Conservation (phyloP, 768 basidiomycete species). For the Austroboletus festivus region DNA sequence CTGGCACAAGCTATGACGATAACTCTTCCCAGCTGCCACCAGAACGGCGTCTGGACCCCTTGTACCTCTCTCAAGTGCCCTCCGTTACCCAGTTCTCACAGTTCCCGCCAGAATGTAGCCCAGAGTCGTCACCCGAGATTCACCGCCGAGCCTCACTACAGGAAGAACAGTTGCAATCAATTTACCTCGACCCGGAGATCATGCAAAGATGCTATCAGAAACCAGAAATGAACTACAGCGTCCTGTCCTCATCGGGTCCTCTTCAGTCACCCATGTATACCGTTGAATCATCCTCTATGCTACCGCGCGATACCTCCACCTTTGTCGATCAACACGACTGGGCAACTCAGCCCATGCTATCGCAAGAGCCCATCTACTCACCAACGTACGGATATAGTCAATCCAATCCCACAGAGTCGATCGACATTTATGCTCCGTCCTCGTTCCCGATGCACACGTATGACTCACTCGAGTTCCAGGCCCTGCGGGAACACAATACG, state of each 20-base stretch:
- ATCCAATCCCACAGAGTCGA: constrained; percentile 16
- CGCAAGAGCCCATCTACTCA: constrained; percentile 15
- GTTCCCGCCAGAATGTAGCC: constrained; percentile 17
- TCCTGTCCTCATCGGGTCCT: constrained; percentile 2
- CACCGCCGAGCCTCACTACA: constrained; percentile 16
- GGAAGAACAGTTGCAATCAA: constrained; percentile 20
- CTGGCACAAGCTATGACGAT: constrained; percentile 7
- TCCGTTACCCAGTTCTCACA: constrained; percentile 13
- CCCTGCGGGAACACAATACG: constrained; percentile 28
- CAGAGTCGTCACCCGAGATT: constrained; percentile 11
- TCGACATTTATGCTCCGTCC: constrained; percentile 17
- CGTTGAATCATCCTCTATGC: constrained; percentile 9
- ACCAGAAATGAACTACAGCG: constrained; percentile 14
- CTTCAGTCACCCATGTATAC: constrained; percentile 22
- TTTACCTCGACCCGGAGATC: constrained; percentile 23
- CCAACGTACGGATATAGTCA: constrained; percentile 19
- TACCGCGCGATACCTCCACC: constrained; percentile 8
- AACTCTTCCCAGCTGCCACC: constrained; percentile 5
- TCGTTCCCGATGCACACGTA: constrained; percentile 19
- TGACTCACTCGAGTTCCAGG: constrained; percentile 35
- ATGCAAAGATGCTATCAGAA: constrained; percentile 22
- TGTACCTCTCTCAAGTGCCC: constrained; percentile 21
- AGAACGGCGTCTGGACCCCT: constrained; percentile 15
- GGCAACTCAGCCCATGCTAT: constrained; percentile 13
- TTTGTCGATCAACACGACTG: constrained; percentile 17